These are phyloP conservation scores for Amanita molliuscula DNA, from an alignment of 768 basidiomycete genomes.

Conservation along the genomic window DNA sequence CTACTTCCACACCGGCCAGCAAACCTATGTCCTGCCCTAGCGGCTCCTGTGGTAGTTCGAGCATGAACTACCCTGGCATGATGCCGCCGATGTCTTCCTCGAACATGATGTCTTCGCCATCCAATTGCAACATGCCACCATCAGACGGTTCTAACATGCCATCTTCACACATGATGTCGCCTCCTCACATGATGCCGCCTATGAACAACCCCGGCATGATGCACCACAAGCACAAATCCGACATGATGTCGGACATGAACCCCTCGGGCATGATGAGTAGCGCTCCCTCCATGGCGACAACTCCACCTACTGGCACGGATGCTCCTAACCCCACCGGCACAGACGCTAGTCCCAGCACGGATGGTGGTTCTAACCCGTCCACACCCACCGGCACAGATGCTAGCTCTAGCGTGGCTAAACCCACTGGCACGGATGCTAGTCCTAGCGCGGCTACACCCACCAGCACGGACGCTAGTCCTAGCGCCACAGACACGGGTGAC, in stretches of 20 bases:
- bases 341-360: neutral
- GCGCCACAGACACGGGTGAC: too few species aligned
- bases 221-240: too few species aligned
- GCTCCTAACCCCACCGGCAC: neutral
- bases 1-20: neutral
- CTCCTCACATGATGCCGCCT: neutral
- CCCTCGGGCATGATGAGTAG: too few species aligned
- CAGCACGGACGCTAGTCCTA: constrained; percentile 3
- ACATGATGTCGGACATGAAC: too few species aligned
- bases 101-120: neutral
- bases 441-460: neutral
- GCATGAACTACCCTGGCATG: neutral
- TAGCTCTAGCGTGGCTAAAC: neutral
- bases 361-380: too few species aligned
- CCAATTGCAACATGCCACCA: neutral
- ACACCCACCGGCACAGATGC: too few species aligned
- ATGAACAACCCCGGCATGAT: neutral
- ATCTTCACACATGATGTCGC: neutral
- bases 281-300: too few species aligned
- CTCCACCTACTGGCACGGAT: neutral
- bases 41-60: neutral
- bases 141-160: neutral
- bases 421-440: neutral
- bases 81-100: neutral
- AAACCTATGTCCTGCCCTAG: neutral